Evolutionary conservation across 306 rosid genomes (phyloP).

Genomic region (Citrullus colocynthis): DNA sequence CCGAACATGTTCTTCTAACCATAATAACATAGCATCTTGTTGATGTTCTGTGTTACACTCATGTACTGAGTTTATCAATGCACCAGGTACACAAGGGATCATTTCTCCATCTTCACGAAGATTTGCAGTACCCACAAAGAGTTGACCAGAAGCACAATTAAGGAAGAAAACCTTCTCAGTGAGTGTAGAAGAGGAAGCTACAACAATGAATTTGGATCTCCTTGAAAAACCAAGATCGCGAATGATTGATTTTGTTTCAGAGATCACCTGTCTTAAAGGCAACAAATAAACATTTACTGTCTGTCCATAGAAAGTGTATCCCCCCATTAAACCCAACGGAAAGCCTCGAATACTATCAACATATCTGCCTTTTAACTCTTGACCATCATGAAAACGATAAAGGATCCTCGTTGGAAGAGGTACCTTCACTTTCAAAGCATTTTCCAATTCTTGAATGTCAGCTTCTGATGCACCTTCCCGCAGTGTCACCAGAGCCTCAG

Average conservation of each 20-base stretch:
- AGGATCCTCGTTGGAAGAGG: slow-evolving; percentile 79
- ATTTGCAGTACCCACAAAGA: slow-evolving; percentile 54
- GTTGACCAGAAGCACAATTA: slow-evolving; percentile 56
- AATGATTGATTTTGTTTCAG: slow-evolving; percentile 23
- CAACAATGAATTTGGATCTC: slow-evolving; percentile 35
- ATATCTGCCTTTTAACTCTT: slow-evolving; percentile 28
- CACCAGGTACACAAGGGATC: slow-evolving; percentile 72
- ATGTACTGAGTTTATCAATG: slow-evolving; percentile 32
- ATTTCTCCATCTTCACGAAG: slow-evolving; percentile 38
- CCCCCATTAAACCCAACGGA: slow-evolving; percentile 74
- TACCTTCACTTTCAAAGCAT: slow-evolving; percentile 40
- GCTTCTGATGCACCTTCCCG: slow-evolving; percentile 62
- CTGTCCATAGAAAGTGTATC: slow-evolving; percentile 51
- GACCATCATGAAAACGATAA: slow-evolving; percentile 74
- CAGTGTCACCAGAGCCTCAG: slow-evolving; percentile 59
- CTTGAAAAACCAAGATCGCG: slow-evolving; percentile 21
- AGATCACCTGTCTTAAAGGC: slow-evolving; percentile 37
- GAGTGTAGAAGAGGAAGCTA: slow-evolving; percentile 46
- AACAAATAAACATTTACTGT: slow-evolving; percentile 51
- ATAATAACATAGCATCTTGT: slow-evolving; percentile 76
- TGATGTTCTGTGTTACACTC: slow-evolving; percentile 25
- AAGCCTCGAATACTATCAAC: slow-evolving; percentile 15
- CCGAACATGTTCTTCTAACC: slow-evolving; percentile 86
- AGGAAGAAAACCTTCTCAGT: slow-evolving; percentile 52
- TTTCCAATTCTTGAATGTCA: slow-evolving; percentile 47